Percentiles rank a stretch among this genome's conserved stretches.
Evolutionary conservation across 2,329 filamentous ascomycete genomes (phyloP).

Genomic region (Lachnellula suecica): DNA sequence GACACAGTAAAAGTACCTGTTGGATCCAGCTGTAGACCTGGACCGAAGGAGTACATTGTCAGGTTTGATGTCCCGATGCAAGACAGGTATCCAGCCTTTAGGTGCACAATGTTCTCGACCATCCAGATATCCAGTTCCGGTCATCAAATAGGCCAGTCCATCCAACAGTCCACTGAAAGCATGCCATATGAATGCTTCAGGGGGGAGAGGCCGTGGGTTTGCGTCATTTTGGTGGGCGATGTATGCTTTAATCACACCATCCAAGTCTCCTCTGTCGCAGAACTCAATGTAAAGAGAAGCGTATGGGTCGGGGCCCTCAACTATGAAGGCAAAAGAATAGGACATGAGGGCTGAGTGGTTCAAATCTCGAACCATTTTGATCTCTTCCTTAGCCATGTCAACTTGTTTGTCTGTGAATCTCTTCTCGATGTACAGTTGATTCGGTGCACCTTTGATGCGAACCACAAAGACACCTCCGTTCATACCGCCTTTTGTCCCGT

Average conservation of each 20-base stretch:
- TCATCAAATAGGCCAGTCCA: constrained; percentile 28
- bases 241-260: constrained; percentile 22
- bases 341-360: constrained; percentile 22
- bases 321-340: constrained; percentile 23
- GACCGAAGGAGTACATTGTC: constrained; percentile 30
- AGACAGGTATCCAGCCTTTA: constrained; percentile 23
- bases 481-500: constrained; percentile 26
- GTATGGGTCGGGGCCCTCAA: neutral
- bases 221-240: constrained; percentile 7
- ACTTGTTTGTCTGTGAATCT: constrained; percentile 12
- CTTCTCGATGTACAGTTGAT: constrained; percentile 19
- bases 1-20: constrained; percentile 27
- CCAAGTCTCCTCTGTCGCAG: constrained; percentile 28
- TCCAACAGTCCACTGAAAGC: constrained; percentile 26
- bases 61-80: constrained; percentile 32
- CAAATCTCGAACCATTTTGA: constrained; percentile 21
- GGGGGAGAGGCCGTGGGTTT: constrained; percentile 2
- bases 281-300: constrained; percentile 30
- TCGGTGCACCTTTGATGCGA: constrained; percentile 5
- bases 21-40: constrained; percentile 16
- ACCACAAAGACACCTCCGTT: constrained; percentile 20
- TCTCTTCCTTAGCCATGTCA: constrained; percentile 15
- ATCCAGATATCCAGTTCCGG: constrained; percentile 7
- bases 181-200: constrained; percentile 30
- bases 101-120: constrained; percentile 3